Evolutionary conservation across 2,329 filamentous ascomycete species (phyloP).

Genomic region (Plenodomus lindquistii): DNA sequence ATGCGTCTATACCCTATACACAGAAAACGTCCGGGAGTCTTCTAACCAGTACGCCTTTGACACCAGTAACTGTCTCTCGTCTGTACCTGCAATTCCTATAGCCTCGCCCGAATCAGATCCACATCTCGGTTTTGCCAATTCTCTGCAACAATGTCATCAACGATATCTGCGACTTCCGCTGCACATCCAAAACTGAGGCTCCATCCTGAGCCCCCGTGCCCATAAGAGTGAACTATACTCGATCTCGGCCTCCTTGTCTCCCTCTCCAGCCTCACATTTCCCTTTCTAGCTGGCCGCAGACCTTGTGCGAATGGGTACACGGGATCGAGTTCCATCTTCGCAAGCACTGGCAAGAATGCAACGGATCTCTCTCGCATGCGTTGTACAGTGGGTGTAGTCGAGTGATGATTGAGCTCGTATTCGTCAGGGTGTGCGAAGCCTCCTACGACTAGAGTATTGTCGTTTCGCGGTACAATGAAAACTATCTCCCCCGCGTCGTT

Average conservation of each 20-base stretch:
- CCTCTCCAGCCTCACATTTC: slow-evolving; percentile 51
- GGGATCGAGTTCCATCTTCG: slow-evolving; percentile 47
- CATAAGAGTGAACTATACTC: slow-evolving; percentile 37
- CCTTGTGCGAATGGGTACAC: slow-evolving; percentile 52
- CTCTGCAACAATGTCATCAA: no score
- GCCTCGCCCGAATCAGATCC: no score
- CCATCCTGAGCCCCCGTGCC: slow-evolving; percentile 53
- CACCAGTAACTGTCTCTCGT: no score
- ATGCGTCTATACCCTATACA: no score
- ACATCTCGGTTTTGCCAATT: no score
- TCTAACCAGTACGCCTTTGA: no score
- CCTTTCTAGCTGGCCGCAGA: slow-evolving; percentile 46
- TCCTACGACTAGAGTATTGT: slow-evolving; percentile 50
- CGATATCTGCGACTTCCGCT: no score
- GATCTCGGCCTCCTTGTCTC: slow-evolving; percentile 46
- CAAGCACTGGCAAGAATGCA: slow-evolving; percentile 48
- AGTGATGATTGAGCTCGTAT: slow-evolving; percentile 31
- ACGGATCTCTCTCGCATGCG: slow-evolving; percentile 47
- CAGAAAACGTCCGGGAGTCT: no score
- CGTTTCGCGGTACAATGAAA: slow-evolving; percentile 52
- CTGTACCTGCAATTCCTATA: no score
- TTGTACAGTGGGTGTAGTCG: slow-evolving; percentile 46
- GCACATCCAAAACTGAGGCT: background rate
- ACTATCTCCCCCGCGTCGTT: slow-evolving; percentile 46
- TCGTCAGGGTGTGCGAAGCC: slow-evolving; percentile 13